Base-by-base conservation (phyloP, 2,329 filamentous ascomycete species). In the Orbilia oligospora region DNA sequence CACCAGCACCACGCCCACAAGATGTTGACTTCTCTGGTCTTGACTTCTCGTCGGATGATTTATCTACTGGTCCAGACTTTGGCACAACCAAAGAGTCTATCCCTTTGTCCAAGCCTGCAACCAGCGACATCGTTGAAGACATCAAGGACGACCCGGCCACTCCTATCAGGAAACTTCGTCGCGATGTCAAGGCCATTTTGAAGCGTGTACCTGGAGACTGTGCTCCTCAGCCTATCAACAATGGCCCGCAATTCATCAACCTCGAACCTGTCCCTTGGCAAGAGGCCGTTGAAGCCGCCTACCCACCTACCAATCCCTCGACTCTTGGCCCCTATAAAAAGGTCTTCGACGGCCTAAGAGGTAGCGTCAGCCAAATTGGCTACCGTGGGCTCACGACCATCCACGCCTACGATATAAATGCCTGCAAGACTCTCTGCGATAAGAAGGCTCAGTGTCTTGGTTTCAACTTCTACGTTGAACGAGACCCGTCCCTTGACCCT, bases 311-410 rank as follows among this genome's bases (percentile, higher is more conserved):
- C 58, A 78, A 63, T 18, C 79, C 80, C 1, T n/a, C 24, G 6
- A 71, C 73, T 6, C 56, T 81, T 8, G 58, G 71, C 5, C 51
- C 75, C 4, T 81, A 84, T 67, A 83, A 82, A 20, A 83, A 83
- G 61, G 84, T 83, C 9, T 84, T 84, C 56, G 73, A 80, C 49
- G 79, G 81, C 69, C 56, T 81, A 12, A 79, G 66, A 24, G 81
- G 80, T 24, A 73, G 71, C 14, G 77, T 81, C 16, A 81, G 78
- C 58, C 72, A 80, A 49, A 78, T 79, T 49, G 53, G 82, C 79
- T 76, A 84, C 82, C 81, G 75, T 76, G 81, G 80, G 58, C 72
- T 82, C 73, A 70, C 69, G 51, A 77, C 77, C 51, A 44, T 83
- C 10, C 63, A 65, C 61, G 71, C 71, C 51, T 81, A 81, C 48